A percentile compares a stretch with the other conserved stretches of the same genome.
Conservation (phyloP, 345 rosid species). For the Gossypium sturtianum region DNA sequence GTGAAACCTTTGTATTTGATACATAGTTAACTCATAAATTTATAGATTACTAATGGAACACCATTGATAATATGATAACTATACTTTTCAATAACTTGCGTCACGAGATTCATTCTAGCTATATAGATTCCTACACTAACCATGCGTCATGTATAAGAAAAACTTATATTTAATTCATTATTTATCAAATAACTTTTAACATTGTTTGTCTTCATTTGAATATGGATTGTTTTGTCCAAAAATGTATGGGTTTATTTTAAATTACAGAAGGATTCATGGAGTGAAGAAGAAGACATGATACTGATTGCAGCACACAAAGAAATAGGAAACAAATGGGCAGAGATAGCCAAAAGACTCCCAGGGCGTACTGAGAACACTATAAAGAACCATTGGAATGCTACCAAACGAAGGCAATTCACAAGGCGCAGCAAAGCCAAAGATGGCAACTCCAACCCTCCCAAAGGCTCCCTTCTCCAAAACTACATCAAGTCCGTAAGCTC, state of each 20-base stretch:
- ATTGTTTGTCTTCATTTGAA: too few relatives aligned
- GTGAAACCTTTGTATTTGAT: too few relatives aligned
- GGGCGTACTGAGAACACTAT: conserved; percentile 62
- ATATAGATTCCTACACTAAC: too few relatives aligned
- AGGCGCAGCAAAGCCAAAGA: conserved; percentile 25
- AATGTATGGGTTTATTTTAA: neutral
- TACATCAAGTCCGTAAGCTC: conserved; percentile 34
- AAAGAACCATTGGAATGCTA: conserved; percentile 56
- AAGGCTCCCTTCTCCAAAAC: conserved; percentile 21
- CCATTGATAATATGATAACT: too few relatives aligned
- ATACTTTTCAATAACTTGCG: too few relatives aligned
- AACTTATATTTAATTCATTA: too few relatives aligned
- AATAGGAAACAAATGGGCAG: conserved; percentile 70
- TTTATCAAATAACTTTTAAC: too few relatives aligned
- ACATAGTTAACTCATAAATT: too few relatives aligned
- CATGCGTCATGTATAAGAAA: too few relatives aligned
- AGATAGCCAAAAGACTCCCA: conserved; percentile 49
- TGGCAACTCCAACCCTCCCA: neutral
- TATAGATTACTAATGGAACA: too few relatives aligned
- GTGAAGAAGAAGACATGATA: conserved; percentile 49
- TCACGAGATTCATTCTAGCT: too few relatives aligned
- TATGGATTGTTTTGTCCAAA: too few relatives aligned
- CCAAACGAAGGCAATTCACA: conserved; percentile 41
- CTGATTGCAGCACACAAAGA: conserved; percentile 42
- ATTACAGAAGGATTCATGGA: conserved; percentile 65